Base-by-base conservation (phyloP, 75 land plant species). In the Cryptomeria japonica region DNA sequence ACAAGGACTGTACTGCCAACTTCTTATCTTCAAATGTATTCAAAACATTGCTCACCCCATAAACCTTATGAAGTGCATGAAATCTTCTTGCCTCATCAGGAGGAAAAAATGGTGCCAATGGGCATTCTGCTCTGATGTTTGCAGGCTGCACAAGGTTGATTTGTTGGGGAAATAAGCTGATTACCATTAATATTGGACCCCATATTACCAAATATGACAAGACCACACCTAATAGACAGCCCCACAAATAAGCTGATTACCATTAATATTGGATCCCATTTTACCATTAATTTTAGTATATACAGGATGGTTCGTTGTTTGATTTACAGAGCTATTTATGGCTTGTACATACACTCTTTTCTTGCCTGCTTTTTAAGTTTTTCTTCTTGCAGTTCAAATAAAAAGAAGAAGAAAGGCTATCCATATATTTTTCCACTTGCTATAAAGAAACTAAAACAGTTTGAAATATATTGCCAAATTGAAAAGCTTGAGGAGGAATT, bases 91-190 rank as follows among this genome's bases (percentile, higher is more conserved):
- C 87, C 32, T 86, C 73, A 0, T 92, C 92, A 0, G 95, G 89
- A 1, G 96, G 97, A 46, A 96, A 96, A 53, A 89, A 94, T 0
- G 94, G 95, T 0, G 97, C 95, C 38, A 96, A 70, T 1, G 90
- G 80, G 86, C 97, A 96, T 9, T 92, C 88, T 14, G 91, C 97
- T 88, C 89, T 96, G 97, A 85, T 93, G 93, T 89, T 95, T 96
- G 91, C 97, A 96, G 7, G 96, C 89, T 15, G 97, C 97, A 80
- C 97, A 96, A 11, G 97, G 94, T 9, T 46, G 87, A 13, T 44
- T 25, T 46, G 88, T 5, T n/a, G 84, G 0, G 4, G 5, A 5
- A 61, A 0, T 61, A 22, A 61, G 4, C 25, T 22, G 68, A 61
- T 19, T 18, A 5, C 4, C 4, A 61, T 18, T 16, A 18, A 3